Evolutionary conservation across 257 asterid genomes (phyloP), one percentile per base, ranked within the genome.

Genomic region (Nicotiana tabacum): DNA sequence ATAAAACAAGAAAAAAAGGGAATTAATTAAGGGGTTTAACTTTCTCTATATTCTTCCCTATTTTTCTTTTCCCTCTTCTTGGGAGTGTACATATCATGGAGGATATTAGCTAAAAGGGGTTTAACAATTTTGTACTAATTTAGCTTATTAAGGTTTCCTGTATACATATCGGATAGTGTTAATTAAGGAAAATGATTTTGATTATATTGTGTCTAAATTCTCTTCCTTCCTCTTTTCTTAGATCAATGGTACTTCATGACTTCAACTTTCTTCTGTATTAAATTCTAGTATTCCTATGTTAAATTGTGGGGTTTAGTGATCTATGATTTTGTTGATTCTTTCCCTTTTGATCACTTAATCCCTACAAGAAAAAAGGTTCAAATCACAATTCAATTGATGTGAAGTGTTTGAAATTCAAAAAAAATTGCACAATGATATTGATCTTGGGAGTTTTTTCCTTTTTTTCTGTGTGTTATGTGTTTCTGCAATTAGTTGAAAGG

Each of bases 71-170:
- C 30, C 76, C 35, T 17, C 43, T 39, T 30, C 16, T 4, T 76
- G 51, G 67, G 86, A 74, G 83, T 84, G 89, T 86, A 87, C 84
- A 85, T 83, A 83, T 79, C 13, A 62, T 58, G 67, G 83, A 82
- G 35, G 18, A 35, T 60, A 82, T 78, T 80, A 81, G 27, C 27
- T 24, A 24, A 24, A 24, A 24, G 27, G 6, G 55, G 30, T 37
- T 78, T 17, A 81, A 53, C 89, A 87, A 62, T 89, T 89, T 89
- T 86, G 92, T 84, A 83, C 87, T 79, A 18, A 79, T 80, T 78
- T 24, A 79, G 62, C 58, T 27, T 74, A 48, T 74, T 27, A 74
- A 74, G 24, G 24, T 33, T 83, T 79, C 77, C 51, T 85, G 84
- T 85, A 85, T 82, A 85, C 82, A 82, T 51, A 6, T 70, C 66